A percentile compares a stretch with the other conserved stretches of the same genome.
phyloP scores from a whole-genome alignment of 345 rosid genomes.

The Laguncularia racemosa region DNA sequence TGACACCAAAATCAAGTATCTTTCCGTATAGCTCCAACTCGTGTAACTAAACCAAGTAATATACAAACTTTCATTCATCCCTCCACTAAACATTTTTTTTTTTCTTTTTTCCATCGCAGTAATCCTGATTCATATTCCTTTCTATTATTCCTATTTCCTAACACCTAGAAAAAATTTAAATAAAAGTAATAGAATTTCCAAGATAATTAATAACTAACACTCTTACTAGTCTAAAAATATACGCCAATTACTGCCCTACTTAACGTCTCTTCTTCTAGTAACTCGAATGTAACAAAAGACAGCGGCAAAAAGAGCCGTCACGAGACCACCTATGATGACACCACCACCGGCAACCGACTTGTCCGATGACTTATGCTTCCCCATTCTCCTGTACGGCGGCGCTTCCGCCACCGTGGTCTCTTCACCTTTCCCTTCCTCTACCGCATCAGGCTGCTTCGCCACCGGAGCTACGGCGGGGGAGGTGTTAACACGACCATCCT shows the following conservation, averaged over 20 bases:
- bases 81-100: too few relatives aligned
- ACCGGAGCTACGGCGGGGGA: slow-evolving; percentile 13
- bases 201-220: background rate
- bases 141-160: too few relatives aligned
- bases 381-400: slow-evolving; percentile 34
- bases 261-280: slow-evolving; percentile 32
- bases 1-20: too few relatives aligned
- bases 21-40: too few relatives aligned
- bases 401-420: slow-evolving; percentile 23
- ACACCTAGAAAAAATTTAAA: too few relatives aligned
- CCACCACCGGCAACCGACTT: slow-evolving; percentile 55
- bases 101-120: too few relatives aligned
- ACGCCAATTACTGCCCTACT: background rate
- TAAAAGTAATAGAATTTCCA: background rate
- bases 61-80: too few relatives aligned
- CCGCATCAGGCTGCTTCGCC: slow-evolving; percentile 10
- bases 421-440: background rate
- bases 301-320: slow-evolving; percentile 50
- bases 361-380: slow-evolving; percentile 27
- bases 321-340: slow-evolving; percentile 57
- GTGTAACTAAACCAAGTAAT: too few relatives aligned
- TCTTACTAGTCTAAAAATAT: too few relatives aligned
- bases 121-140: too few relatives aligned
- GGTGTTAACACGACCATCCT: slow-evolving; percentile 1
- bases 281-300: slow-evolving; percentile 59